Base-by-base conservation (phyloP, 345 rosid genomes). In the Salix exigua region DNA sequence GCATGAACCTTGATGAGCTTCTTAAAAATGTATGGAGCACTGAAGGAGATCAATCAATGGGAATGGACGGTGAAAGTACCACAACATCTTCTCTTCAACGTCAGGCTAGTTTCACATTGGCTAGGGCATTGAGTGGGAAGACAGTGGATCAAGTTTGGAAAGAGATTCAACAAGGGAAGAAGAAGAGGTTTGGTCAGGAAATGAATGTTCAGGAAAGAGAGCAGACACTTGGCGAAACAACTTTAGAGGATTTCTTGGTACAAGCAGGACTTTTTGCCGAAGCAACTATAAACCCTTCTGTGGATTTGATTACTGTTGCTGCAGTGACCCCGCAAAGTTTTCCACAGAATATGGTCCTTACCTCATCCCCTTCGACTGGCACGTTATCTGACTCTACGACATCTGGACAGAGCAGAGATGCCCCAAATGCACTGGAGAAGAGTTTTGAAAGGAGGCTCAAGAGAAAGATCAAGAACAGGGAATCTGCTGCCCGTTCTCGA, bases 401-500 rank as follows among this genome's bases (percentile, higher is more conserved):
- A 8, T 60, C 81, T 3, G 79, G 84, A 50, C 51, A 82, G 50
- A 90, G 86, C 78, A 86, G 87, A 78, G 82, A 73, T 79, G 74
- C 53, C 33, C 70, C 77, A 0, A 88, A 82, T 63, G 75, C 83
- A 23, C 42, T 83, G 53, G 91, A 90, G 79, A 90, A 66, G 80
- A 81, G 80, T 62, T 68, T 82, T 12, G 94, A 90, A 26, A 82
- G 87, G 86, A 88, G 88, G 86, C 69, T 88, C 74, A 86, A 73
- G 83, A 82, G 94, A 81, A 90, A 90, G 83, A 88, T 90, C 51
- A 90, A 90, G 88, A 90, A 90, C 77, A 83, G 94, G 83, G 94
- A 90, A 81, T 90, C 94, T 19, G 94, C 90, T 67, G 91, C 94
- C 5, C 87, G 88, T 10, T 88, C 91, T 2, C 85, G 90, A 78